phyloP scores from a whole-genome alignment of 1,284 basidiomycete species.

The Mycena sp. region DNA sequence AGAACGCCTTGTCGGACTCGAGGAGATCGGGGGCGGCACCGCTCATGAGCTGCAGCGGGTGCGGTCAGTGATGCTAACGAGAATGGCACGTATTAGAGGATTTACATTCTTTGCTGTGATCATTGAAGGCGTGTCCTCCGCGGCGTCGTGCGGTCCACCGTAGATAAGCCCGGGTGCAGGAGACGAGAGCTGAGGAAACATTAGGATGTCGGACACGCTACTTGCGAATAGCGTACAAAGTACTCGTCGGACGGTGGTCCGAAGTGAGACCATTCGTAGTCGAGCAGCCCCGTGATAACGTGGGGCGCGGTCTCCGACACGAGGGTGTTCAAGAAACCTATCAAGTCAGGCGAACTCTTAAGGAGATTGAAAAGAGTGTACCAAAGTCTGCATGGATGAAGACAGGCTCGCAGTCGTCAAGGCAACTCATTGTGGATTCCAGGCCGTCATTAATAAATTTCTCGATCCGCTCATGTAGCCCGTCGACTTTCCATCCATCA shows the following conservation, averaged over 20 bases:
- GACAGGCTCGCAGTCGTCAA: conserved; percentile 1
- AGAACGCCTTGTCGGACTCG: neutral
- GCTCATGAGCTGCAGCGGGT: conserved; percentile 2
- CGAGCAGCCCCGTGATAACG: conserved; percentile 10
- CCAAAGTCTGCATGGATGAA: conserved; percentile 20
- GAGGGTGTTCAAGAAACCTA: conserved; percentile 12
- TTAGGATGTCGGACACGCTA: neutral
- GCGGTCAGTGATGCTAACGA: neutral
- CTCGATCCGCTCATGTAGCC: conserved; percentile 16
- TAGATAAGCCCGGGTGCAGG: conserved; percentile 14
- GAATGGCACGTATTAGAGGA: neutral
- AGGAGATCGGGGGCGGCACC: neutral
- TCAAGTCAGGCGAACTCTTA: neutral
- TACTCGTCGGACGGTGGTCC: conserved; percentile 15
- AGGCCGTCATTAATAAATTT: conserved; percentile 12
- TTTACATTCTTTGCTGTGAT: neutral
- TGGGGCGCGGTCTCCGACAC: conserved; percentile 8
- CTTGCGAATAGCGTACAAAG: neutral
- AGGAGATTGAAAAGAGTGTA: neutral
- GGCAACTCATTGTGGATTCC: conserved; percentile 9
- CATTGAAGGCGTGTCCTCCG: neutral
- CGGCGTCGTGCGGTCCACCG: conserved; percentile 9
- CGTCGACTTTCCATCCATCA: conserved; percentile 15
- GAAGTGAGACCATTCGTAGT: conserved; percentile 20
- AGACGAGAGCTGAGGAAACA: neutral